Evolutionary conservation across 805 yeast species (phyloP), one percentile per base, ranked within the genome.

Genomic region (Komagataella pseudopastoris): DNA sequence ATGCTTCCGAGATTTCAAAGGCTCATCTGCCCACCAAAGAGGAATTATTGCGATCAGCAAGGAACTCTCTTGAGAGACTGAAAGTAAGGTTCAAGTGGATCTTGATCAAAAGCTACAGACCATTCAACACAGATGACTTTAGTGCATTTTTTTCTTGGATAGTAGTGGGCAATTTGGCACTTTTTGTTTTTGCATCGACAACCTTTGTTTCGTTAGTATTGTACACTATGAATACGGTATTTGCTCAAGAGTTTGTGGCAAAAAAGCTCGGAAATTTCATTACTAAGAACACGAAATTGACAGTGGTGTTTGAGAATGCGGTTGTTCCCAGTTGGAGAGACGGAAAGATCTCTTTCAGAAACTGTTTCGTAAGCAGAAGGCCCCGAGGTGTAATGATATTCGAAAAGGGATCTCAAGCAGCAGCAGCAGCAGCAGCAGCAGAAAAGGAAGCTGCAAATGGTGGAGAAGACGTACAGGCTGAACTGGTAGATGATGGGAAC

Each of bases 251-350:
- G 60, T 77, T 81, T 51, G 83, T 91, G 24, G 97, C 97, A 1
- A 72, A 83, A 48, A 74, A 77, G 57, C 71, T 90, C 30, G 98
- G 98, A 7, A 86, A 86, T 59, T 68, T 86, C 53, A 77, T 93
- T 52, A 90, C 98, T 5, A 77, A 77, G 54, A 93, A 89, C 60
- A 81, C 95, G 1, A 85, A 88, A 7, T 67, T 90, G 55, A 79
- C 84, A 0, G 96, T 93, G 6, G 81, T 87, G 0, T 93, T 93
- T 60, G 98, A 91, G 63, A 83, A 80, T 63, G 99, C 98, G 1
- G 86, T 91, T 52, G 95, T 89, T 5, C 97, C 97, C 0, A 88
- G 87, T 52, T 90, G 96, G 96, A 75, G 82, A 45, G 88, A 85
- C 56, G 95, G 96, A 1, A 85, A 80, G 55, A 87, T 93, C 51